These are phyloP conservation scores for Globisporangium cederbergense DNA, from an alignment of 352 stramenopile species.

Conservation along the genomic window DNA sequence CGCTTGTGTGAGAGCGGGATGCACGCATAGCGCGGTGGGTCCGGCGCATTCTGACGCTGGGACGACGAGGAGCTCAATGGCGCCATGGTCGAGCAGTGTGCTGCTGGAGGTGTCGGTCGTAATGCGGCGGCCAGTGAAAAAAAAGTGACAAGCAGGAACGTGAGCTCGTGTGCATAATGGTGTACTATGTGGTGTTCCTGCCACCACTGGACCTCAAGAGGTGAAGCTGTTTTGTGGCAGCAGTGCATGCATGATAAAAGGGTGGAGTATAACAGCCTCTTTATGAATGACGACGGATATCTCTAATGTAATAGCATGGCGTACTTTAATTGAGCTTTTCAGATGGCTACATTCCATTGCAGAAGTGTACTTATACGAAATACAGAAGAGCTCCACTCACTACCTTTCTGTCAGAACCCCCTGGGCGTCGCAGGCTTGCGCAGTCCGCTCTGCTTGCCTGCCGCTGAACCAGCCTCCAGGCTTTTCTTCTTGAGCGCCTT, in stretches of 20 bases:
- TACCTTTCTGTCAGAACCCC: slow-evolving; percentile 7
- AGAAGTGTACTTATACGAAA: neutral
- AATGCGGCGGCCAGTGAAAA: neutral
- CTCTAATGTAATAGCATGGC: neutral
- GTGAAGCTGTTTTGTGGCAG: neutral
- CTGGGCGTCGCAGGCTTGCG: slow-evolving; percentile 12
- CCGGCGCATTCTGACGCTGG: slow-evolving; percentile 31
- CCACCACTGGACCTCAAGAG: neutral
- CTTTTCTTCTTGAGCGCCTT: slow-evolving; percentile 47
- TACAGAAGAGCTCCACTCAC: neutral
- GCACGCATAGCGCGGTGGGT: slow-evolving; percentile 30
- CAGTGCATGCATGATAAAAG: neutral
- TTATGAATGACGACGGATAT: neutral
- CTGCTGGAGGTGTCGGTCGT: neutral
- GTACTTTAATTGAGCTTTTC: neutral
- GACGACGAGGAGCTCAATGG: neutral
- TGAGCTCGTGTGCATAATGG: no score
- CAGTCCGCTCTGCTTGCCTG: neutral
- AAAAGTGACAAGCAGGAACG: neutral
- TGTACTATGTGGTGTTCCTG: neutral
- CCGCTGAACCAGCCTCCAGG: neutral
- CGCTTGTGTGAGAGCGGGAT: slow-evolving; percentile 54
- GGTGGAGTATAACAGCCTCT: neutral
- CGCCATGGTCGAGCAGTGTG: slow-evolving; percentile 4
- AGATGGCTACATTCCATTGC: slow-evolving; percentile 10